Evolutionary conservation across 768 basidiomycete genomes (phyloP), one percentile per base, ranked within the genome.

Genomic region (Udeniomyces megalosporus): DNA sequence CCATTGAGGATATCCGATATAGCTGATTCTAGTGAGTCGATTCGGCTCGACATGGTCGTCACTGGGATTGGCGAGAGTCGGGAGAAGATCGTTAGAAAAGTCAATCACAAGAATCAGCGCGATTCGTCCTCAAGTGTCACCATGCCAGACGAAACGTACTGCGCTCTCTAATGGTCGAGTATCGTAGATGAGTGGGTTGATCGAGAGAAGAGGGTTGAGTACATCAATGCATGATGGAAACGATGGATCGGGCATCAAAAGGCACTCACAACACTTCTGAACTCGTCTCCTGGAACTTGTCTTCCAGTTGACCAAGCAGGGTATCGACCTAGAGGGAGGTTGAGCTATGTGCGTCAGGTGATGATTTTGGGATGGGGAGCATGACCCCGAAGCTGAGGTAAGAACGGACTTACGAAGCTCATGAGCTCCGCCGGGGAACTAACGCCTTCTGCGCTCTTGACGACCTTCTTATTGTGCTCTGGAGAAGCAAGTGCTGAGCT

Each of bases 1-100:
- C 58, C 58, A 31, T 48, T 62, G 46, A 62, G 52, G 31, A 62
- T 62, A 6, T 62, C 61, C n/a, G 52, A 47, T 22, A 62, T 62
- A 24, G 61, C 44, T 5, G 51, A 28, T 24, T 62, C 61, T 20
- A 62, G 54, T 10, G 61, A 55, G 29, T 62, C 61, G 52, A 62
- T 62, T 0, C 61, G 61, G 2, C 53, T 55, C 22, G 61, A 62
- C 61, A 62, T 62, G 24, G 45, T 62, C 24, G 52, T 55, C 53
- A 62, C 61, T 62, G 52, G 3, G 35, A 26, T 20, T 31, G 22
- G 34, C 34, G 34, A 12, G 12, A 22, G 48, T 26, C 46, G 44
- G n/a, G 34, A 29, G 20, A 24, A 4, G 34, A 29, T 24, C 15
- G 46, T 42, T 34, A 22, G 15, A 46, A 7, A 12, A 20, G n/a